These are phyloP conservation scores for Sphagnurus paluster DNA, from an alignment of 1,284 basidiomycete species.

Conservation along the genomic window DNA sequence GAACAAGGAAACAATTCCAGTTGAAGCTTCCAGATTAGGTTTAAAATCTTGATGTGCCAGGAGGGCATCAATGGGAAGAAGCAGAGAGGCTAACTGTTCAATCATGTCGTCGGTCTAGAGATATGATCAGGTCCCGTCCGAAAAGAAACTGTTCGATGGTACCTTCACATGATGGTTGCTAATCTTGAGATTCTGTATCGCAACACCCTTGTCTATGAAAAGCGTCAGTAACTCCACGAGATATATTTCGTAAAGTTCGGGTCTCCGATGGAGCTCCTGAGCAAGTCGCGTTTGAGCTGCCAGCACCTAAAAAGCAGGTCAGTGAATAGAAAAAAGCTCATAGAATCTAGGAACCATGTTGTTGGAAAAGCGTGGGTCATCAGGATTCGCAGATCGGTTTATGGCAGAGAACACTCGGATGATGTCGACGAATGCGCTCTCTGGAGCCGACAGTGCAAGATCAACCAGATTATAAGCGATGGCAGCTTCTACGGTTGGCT, in stretches of 20 bases:
- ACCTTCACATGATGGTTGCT: constrained; percentile 68
- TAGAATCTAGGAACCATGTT: constrained; percentile 61
- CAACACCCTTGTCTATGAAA: constrained; percentile 90
- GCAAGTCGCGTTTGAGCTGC: constrained; percentile 89
- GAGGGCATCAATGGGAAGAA: constrained; percentile 89
- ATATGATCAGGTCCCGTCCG: constrained; percentile 11
- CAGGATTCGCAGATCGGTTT: constrained; percentile 80
- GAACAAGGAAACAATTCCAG: constrained; percentile 80
- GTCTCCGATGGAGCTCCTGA: constrained; percentile 68
- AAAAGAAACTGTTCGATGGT: constrained; percentile 12
- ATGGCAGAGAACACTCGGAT: constrained; percentile 86
- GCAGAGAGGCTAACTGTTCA: constrained; percentile 80
- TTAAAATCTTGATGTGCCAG: constrained; percentile 78
- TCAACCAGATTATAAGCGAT: constrained; percentile 93
- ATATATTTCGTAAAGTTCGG: constrained; percentile 79
- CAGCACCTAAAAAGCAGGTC: constrained; percentile 53
- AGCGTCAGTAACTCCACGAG: constrained; percentile 85
- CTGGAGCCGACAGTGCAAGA: constrained; percentile 79
- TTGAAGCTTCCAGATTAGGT: constrained; percentile 57
- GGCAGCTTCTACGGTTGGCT: constrained; percentile 85
- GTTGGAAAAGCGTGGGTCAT: constrained; percentile 83
- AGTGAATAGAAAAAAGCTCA: constrained; percentile 5
- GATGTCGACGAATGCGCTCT: constrained; percentile 82
- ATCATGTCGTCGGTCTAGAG: constrained; percentile 81
- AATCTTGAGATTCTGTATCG: constrained; percentile 80